These are phyloP conservation scores for Coccomyxa sp. DNA, from an alignment of 139 green algal species.

Conservation along the genomic window DNA sequence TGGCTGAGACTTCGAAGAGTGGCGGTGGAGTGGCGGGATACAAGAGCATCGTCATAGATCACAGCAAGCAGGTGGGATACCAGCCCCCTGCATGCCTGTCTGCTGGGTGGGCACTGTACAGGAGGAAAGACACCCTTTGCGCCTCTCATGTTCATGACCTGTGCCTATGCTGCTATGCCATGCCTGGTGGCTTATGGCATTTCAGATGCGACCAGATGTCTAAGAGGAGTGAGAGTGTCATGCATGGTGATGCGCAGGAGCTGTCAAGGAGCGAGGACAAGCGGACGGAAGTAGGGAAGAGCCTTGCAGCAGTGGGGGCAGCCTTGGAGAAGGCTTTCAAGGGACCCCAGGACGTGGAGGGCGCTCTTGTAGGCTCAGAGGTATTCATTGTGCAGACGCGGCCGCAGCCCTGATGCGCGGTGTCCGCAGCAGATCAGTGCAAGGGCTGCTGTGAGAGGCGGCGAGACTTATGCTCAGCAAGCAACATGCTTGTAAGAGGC, in stretches of 20 bases:
- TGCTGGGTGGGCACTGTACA: background rate
- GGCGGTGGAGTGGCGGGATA: constrained; percentile 4
- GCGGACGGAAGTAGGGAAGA: constrained; percentile 34
- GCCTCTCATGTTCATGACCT: too few relatives aligned
- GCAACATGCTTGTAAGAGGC: constrained; percentile 51
- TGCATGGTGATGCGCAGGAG: constrained; percentile 21
- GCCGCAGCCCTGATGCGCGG: constrained; percentile 90
- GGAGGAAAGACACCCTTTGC: too few relatives aligned
- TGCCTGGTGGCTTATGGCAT: background rate
- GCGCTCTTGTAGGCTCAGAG: constrained; percentile 57
- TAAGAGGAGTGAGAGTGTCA: background rate
- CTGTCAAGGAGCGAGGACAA: constrained; percentile 54
- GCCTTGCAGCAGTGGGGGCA: constrained; percentile 51
- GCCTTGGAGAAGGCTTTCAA: constrained; percentile 67
- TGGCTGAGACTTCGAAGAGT: constrained; percentile 23
- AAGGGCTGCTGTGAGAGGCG: too few relatives aligned
- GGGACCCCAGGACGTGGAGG: constrained; percentile 90
- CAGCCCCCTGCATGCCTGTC: background rate
- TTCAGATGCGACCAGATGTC: background rate
- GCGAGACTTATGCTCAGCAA: too few relatives aligned
- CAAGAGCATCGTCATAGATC: constrained; percentile 5
- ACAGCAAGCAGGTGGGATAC: constrained; percentile 1
- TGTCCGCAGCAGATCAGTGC: too few relatives aligned
- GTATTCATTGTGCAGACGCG: constrained; percentile 91
- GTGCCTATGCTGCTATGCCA: too few relatives aligned